Conservation (phyloP, 192 early-diverging fungal genomes). For the Gonapodya sp. region DNA sequence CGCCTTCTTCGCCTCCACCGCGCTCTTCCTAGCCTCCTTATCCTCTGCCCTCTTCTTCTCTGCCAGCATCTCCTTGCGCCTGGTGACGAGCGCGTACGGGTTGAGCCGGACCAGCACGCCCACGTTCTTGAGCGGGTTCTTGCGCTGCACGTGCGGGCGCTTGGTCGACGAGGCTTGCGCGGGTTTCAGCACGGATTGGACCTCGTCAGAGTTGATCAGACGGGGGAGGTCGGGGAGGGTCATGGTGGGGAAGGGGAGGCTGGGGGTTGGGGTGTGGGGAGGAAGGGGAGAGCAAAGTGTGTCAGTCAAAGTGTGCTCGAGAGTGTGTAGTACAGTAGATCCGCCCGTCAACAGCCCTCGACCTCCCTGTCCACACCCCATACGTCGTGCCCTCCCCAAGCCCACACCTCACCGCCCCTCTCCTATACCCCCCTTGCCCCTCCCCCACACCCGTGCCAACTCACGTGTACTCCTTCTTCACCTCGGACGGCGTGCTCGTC, state of each 20-base stretch:
- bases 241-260: conserved; percentile 77
- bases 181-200: conserved; percentile 85
- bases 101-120: conserved; percentile 90
- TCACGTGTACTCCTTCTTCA: conserved; percentile 76
- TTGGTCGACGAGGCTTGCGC: conserved; percentile 70
- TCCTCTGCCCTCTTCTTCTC: conserved; percentile 29
- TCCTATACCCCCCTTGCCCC: no score
- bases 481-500: conserved; percentile 57
- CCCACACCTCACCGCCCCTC: no score
- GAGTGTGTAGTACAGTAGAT: no score
- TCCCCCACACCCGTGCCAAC: no score
- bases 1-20: not conserved
- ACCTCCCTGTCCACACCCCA: no score
- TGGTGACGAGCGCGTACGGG: conserved; percentile 87
- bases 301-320: no score
- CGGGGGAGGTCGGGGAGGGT: conserved; percentile 90
- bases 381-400: no score
- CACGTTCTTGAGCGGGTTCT: conserved; percentile 93
- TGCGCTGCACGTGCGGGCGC: conserved; percentile 94
- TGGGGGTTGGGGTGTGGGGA: conserved; percentile 9
- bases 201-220: conserved; percentile 93
- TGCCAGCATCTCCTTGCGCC: conserved; percentile 61
- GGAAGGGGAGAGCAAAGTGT: not conserved
- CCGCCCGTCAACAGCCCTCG: no score
- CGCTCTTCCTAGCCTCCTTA: not conserved